Percentiles rank a stretch among this genome's conserved stretches.
Evolutionary conservation across 306 rosid species (phyloP).

Genomic region (Trifolium subterraneum): DNA sequence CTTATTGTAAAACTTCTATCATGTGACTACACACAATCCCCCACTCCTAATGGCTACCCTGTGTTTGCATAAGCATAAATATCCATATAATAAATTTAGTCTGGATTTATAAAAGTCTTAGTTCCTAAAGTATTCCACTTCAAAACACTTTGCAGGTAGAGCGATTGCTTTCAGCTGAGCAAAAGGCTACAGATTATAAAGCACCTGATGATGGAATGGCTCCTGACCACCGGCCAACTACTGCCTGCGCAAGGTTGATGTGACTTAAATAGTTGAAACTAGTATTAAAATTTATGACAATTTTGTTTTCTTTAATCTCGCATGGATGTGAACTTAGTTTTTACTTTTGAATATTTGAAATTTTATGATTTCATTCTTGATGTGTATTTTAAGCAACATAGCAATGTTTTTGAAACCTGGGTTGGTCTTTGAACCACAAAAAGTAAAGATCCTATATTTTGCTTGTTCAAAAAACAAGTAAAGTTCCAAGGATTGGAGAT

Average conservation of each 20-base stretch:
- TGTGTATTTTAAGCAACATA: slow-evolving; percentile 11
- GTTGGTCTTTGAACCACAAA: slow-evolving; percentile 25
- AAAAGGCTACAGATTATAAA: slow-evolving; percentile 87
- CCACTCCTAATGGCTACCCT: slow-evolving; percentile 18
- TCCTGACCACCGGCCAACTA: slow-evolving; percentile 97
- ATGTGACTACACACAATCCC: not conserved
- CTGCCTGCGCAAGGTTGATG: slow-evolving; percentile 88
- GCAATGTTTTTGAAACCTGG: slow-evolving; percentile 8
- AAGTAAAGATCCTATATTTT: slow-evolving; percentile 2
- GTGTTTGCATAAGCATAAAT: slow-evolving; percentile 6
- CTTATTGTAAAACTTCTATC: slow-evolving; percentile 4
- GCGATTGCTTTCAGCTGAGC: slow-evolving; percentile 95
- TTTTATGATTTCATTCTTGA: slow-evolving; percentile 28
- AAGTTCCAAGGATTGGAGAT: slow-evolving; percentile 25
- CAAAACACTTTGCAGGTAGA: slow-evolving; percentile 70
- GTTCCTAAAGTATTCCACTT: slow-evolving; percentile 33
- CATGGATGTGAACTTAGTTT: slow-evolving; percentile 29
- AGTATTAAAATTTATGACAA: slow-evolving; percentile 7
- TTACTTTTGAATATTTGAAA: slow-evolving; percentile 33
- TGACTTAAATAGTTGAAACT: slow-evolving; percentile 30
- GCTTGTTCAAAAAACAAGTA: not conserved
- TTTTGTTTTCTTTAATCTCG: slow-evolving; percentile 10
- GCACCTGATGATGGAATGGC: slow-evolving; percentile 93
- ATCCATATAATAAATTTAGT: slow-evolving; percentile 27
- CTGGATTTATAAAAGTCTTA: slow-evolving; percentile 24